Evolutionary conservation across 441 rosid species (phyloP).

Genomic region (Manihot esculenta): DNA sequence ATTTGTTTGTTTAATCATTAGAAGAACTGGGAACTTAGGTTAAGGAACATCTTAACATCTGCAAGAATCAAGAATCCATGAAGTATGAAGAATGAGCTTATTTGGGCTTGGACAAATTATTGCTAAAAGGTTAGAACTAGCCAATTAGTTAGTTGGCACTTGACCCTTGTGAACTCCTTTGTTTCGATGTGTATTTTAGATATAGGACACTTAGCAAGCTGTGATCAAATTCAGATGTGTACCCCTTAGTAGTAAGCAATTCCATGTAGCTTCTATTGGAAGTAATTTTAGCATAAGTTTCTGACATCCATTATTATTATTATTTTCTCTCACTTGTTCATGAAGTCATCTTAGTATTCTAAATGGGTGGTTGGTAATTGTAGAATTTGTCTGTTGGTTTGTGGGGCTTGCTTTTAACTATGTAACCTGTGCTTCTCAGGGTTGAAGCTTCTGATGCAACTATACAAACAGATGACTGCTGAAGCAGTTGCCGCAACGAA

Average conservation of each 20-base stretch:
- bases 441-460: slow-evolving; percentile 59
- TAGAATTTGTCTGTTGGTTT: not conserved
- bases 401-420: not conserved
- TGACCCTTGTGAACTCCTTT: too few relatives aligned
- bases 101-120: too few relatives aligned
- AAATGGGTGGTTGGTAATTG: not conserved
- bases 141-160: too few relatives aligned
- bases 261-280: not conserved
- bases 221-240: not conserved
- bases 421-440: slow-evolving; percentile 40
- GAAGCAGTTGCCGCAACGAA: slow-evolving; percentile 33
- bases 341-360: not conserved
- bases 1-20: not conserved
- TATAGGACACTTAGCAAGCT: too few relatives aligned
- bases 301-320: not conserved
- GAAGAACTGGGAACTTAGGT: not conserved
- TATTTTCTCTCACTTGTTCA: not conserved
- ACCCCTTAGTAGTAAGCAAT: not conserved
- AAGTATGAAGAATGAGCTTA: too few relatives aligned
- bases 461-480: slow-evolving; percentile 50
- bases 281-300: not conserved
- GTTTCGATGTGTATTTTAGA: too few relatives aligned
- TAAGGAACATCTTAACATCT: not conserved
- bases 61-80: too few relatives aligned
- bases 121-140: too few relatives aligned